phyloP scores from a whole-genome alignment of 129 eudicot species.

The Sambucus nigra region DNA sequence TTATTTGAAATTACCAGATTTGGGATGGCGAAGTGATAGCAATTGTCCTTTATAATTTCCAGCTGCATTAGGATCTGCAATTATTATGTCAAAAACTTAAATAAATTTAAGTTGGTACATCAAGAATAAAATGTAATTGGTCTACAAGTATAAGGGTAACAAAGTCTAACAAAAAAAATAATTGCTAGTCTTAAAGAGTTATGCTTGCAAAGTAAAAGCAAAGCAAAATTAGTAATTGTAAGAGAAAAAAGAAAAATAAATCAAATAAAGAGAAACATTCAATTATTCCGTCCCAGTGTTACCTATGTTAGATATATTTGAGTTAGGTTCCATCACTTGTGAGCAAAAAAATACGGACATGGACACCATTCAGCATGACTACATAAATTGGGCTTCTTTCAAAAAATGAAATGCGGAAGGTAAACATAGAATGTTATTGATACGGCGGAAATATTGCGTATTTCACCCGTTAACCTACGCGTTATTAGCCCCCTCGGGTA shows the following conservation, averaged over 20 bases:
- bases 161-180: background rate
- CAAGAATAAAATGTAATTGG: background rate
- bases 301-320: background rate
- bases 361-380: background rate
- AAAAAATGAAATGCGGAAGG: too few relatives aligned
- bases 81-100: background rate
- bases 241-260: background rate
- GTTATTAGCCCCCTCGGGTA: too few relatives aligned
- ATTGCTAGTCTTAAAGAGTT: too few relatives aligned
- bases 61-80: conserved; percentile 38
- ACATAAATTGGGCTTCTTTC: too few relatives aligned
- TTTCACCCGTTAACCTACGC: too few relatives aligned
- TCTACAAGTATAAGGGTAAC: background rate
- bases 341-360: background rate
- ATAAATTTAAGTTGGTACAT: background rate
- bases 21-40: conserved; percentile 79
- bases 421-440: too few relatives aligned
- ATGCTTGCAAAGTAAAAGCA: background rate
- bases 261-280: background rate
- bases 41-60: conserved; percentile 34
- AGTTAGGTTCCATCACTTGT: background rate
- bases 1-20: conserved; percentile 42
- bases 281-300: background rate
- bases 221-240: background rate
- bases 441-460: too few relatives aligned